These are phyloP conservation scores for Cadophora luteo-olivacea DNA, from an alignment of 2,329 filamentous ascomycete species.

Conservation along the genomic window DNA sequence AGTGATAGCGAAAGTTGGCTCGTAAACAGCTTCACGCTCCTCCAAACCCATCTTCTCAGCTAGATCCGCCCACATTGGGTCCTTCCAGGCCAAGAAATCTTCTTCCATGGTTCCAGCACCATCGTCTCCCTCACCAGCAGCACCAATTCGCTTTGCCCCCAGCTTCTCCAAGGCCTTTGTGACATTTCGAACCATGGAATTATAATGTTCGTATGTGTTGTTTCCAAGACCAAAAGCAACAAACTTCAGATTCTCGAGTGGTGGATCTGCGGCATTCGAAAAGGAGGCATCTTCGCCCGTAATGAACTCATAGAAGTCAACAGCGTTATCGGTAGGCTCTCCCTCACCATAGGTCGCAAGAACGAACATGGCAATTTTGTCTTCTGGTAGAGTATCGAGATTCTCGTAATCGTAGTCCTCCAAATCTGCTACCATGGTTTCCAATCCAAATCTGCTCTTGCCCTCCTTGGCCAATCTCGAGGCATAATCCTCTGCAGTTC, in stretches of 20 bases:
- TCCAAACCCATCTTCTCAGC: constrained; percentile 84
- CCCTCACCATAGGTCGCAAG: constrained; percentile 98
- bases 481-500: constrained; percentile 97
- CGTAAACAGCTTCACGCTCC: constrained; percentile 95
- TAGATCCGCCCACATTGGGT: constrained; percentile 95
- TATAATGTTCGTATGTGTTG: constrained; percentile 99
- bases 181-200: constrained; percentile 95
- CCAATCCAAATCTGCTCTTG: constrained; percentile 92
- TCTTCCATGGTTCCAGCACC: constrained; percentile 99
- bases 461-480: constrained; percentile 96
- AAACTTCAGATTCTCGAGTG: constrained; percentile 85
- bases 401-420: constrained; percentile 98
- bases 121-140: constrained; percentile 94
- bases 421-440: constrained; percentile 97
- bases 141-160: constrained; percentile 83
- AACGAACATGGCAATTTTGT: constrained; percentile 94
- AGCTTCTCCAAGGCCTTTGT: constrained; percentile 81
- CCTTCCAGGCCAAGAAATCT: constrained; percentile 98
- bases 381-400: constrained; percentile 83
- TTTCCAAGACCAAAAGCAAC: constrained; percentile 97
- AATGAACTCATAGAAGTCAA: constrained; percentile 98
- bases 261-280: constrained; percentile 74
- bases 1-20: constrained; percentile 85
- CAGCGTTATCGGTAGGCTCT: constrained; percentile 97
- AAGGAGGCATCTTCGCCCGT: constrained; percentile 82